Evolutionary conservation across 306 rosid species (phyloP), one percentile per base, ranked within the genome.

Genomic region (Medicago ruthenica): DNA sequence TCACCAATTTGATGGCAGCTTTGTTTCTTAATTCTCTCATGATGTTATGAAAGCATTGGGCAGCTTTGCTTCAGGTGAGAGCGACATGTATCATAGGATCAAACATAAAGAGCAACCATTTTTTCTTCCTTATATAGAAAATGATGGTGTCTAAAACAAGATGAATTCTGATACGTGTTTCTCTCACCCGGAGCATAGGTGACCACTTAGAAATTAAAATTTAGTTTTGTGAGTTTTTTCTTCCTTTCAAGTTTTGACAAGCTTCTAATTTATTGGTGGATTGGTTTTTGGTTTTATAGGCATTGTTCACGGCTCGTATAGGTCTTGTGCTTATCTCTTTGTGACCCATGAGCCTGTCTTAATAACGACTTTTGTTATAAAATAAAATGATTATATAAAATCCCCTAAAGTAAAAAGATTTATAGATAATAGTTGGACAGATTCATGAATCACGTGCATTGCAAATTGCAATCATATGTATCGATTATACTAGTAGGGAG

Each of bases 41-140:
- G 18, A 8, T 55, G 15, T 53, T 71, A 37, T 18, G 1, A 40
- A 72, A 57, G 11, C 67, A 39, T 73, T 73, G 41, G 16, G 11
- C 42, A 73, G 1, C 57, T 15, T 34, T 58, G 21, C 68, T 58
- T 67, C 68, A 73, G 77, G 77, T 73, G 68, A 73, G 68, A 73
- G 77, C 77, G 77, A 73, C 77, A 24, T 17, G 68, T 73, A 73
- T 21, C 31, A 53, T 6, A 18, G 1, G 5, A 9, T 16, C 22
- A 36, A 63, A n/a, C 7, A 67, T 3, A 18, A 17, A 53, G 22
- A 53, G 3, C 51, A 45, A 45, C 16, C 22, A 16, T 27, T 0
- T 9, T 0, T n/a, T 36, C 45, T 62, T 62, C n/a, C 20, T 2
- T 2, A 54, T 7, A 54, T 45, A n/a, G 16, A 8, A 15, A 51